A percentile compares a stretch with the other conserved stretches of the same genome.
These are phyloP conservation scores for Penstemon newberryi DNA, from an alignment of 257 asterid species.

Conservation along the genomic window DNA sequence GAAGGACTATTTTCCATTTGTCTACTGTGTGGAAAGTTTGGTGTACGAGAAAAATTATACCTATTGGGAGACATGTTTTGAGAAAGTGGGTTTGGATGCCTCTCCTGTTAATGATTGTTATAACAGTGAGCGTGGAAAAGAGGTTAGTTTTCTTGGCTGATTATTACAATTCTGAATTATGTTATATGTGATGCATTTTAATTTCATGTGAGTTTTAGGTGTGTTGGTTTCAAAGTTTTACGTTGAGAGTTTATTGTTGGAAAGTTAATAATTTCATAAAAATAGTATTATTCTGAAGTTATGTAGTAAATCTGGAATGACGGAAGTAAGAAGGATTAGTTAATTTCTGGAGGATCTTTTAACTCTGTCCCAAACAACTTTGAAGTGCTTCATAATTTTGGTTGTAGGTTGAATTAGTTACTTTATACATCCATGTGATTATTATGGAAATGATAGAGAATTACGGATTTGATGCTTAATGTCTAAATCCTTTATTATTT, in stretches of 20 bases:
- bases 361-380: background rate
- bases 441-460: background rate
- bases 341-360: background rate
- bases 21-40: conserved; percentile 79
- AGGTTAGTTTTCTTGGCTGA: conserved; percentile 50
- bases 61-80: conserved; percentile 82
- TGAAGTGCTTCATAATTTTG: background rate
- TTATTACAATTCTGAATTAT: background rate
- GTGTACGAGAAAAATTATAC: conserved; percentile 60
- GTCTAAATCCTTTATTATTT: background rate
- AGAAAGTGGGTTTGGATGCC: conserved; percentile 67
- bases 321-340: background rate
- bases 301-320: conserved; percentile 8
- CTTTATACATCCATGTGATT: background rate
- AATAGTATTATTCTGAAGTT: background rate
- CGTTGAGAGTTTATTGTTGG: background rate
- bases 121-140: conserved; percentile 52
- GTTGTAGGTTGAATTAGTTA: conserved; percentile 1
- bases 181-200: background rate
- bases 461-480: background rate
- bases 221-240: background rate
- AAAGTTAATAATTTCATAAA: conserved; percentile 3
- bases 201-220: conserved; percentile 6
- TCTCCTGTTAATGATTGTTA: conserved; percentile 59
- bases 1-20: conserved; percentile 74